Conservation (phyloP, 2,329 filamentous ascomycete species). For the Rutstroemia sydowiana region DNA sequence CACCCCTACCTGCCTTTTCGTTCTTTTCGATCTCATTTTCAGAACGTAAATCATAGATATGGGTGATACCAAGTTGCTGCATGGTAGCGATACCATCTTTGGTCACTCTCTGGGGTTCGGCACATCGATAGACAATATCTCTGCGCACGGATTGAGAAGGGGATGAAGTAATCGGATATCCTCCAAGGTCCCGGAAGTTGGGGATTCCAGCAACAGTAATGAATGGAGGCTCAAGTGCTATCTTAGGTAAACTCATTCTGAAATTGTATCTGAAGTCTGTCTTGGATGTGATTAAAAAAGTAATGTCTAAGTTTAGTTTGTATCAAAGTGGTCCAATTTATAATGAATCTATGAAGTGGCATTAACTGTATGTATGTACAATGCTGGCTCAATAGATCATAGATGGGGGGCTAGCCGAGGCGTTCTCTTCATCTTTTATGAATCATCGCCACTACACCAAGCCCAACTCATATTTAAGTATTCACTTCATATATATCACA, state of each 20-base stretch:
- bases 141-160: conserved; percentile 39
- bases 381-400: no score
- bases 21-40: conserved; percentile 47
- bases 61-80: conserved; percentile 49
- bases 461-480: no score
- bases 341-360: no score
- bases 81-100: conserved; percentile 45
- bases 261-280: neutral
- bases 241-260: conserved; percentile 14
- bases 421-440: no score
- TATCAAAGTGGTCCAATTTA: no score
- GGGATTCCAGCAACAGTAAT: conserved; percentile 47
- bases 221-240: conserved; percentile 39
- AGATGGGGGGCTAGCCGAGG: no score
- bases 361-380: no score
- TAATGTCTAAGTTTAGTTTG: no score
- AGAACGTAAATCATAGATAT: conserved; percentile 63
- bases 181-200: conserved; percentile 64
- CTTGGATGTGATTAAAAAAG: no score
- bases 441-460: no score
- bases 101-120: conserved; percentile 54
- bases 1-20: conserved; percentile 29
- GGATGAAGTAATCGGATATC: conserved; percentile 39
- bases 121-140: conserved; percentile 58
- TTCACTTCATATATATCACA: no score